phyloP scores from a whole-genome alignment of 768 basidiomycete genomes.

The Tulasnella sp. region DNA sequence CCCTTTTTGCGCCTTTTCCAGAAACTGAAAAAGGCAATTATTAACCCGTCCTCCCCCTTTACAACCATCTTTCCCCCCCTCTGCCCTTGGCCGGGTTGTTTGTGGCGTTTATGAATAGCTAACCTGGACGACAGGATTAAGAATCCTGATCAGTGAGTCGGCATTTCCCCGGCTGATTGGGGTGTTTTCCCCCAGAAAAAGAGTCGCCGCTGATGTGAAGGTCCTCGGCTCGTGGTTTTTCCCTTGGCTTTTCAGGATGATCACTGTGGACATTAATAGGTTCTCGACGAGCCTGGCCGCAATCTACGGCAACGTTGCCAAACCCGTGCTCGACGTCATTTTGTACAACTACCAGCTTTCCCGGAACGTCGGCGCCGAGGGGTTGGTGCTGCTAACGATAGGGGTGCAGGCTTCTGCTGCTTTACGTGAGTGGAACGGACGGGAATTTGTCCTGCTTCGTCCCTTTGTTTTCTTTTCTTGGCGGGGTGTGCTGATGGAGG shows the following conservation, averaged over 20 bases:
- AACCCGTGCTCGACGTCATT: slow-evolving; percentile 86
- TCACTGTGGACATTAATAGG: slow-evolving; percentile 90
- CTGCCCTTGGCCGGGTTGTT: neutral
- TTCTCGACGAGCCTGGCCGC: slow-evolving; percentile 87
- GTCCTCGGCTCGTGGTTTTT: neutral
- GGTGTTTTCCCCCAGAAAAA: neutral
- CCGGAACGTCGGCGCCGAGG: slow-evolving; percentile 90
- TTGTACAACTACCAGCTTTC: slow-evolving; percentile 94
- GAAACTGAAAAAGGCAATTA: neutral
- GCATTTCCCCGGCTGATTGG: slow-evolving; percentile 10
- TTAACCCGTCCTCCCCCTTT: neutral
- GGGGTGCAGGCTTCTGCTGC: slow-evolving; percentile 78
- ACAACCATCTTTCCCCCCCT: neutral
- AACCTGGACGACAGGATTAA: slow-evolving; percentile 94
- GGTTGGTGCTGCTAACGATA: slow-evolving; percentile 71
- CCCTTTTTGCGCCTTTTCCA: neutral
- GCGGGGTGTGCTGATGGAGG: neutral
- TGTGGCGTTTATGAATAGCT: slow-evolving; percentile 38
- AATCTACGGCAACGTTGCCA: slow-evolving; percentile 90
- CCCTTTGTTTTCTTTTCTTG: neutral
- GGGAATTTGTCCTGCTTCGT: neutral
- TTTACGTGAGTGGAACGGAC: slow-evolving; percentile 37
- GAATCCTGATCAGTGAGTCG: slow-evolving; percentile 79
- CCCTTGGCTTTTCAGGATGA: slow-evolving; percentile 54
- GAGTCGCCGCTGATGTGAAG: neutral